Evolutionary conservation across 2,329 filamentous ascomycete species (phyloP).

Genomic region (Claviceps spartinae): DNA sequence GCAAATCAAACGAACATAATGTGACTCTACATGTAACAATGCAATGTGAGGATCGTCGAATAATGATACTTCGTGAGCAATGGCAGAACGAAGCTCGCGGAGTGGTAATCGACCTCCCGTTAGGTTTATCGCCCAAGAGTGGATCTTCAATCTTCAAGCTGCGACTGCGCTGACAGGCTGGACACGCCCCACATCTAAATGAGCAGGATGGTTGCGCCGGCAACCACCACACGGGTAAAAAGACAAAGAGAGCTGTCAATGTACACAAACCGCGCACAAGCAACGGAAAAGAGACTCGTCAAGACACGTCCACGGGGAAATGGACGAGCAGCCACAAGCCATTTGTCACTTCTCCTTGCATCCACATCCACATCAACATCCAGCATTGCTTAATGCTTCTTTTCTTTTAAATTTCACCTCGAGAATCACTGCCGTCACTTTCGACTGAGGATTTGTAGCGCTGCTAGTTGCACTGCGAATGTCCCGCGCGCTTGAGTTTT

Average conservation of each 20-base stretch:
- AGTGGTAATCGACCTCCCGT: background rate
- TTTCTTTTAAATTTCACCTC: background rate
- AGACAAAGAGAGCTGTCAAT: constrained; percentile 9
- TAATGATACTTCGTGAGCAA: background rate
- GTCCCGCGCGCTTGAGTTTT: constrained; percentile 12
- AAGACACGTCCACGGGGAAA: background rate
- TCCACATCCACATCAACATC: constrained; percentile 7
- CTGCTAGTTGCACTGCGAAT: constrained; percentile 14
- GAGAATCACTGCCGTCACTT: background rate
- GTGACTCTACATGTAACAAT: too few relatives aligned
- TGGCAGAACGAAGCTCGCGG: background rate
- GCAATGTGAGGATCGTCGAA: background rate
- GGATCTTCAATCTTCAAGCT: background rate
- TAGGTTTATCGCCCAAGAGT: background rate
- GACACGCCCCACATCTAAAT: background rate
- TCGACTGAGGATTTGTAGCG: background rate
- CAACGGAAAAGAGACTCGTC: constrained; percentile 5
- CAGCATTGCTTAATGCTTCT: constrained; percentile 18
- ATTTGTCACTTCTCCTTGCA: constrained; percentile 6
- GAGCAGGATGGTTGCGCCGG: constrained; percentile 9
- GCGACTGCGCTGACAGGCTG: background rate
- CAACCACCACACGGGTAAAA: constrained; percentile 12
- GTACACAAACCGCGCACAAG: constrained; percentile 20
- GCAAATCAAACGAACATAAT: too few relatives aligned
- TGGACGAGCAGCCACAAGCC: background rate